These are phyloP conservation scores for Lactuca sativa DNA, from an alignment of 129 eudicot genomes.

Conservation along the genomic window DNA sequence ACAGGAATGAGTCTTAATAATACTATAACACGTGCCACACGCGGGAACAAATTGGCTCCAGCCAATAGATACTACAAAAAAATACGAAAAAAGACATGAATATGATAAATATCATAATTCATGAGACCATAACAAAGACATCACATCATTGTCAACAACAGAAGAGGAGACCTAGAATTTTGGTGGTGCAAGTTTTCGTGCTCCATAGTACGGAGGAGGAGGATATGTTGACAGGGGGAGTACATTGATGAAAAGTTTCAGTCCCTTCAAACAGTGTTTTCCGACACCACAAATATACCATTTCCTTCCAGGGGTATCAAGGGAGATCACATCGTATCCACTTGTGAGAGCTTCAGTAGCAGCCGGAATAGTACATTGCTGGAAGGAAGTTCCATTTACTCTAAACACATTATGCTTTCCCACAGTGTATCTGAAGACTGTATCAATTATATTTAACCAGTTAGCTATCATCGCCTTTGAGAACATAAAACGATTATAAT, in stretches of 20 bases:
- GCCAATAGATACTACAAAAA: background rate
- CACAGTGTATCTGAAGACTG: conserved; percentile 36
- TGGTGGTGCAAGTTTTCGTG: conserved; percentile 19
- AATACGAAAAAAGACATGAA: background rate
- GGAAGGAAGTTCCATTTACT: conserved; percentile 31
- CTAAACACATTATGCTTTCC: conserved; percentile 39
- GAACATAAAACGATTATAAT: background rate
- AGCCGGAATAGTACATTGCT: conserved; percentile 27
- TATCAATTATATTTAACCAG: background rate
- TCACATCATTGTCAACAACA: background rate
- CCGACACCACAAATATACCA: conserved; percentile 43
- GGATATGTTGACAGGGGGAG: conserved; percentile 24
- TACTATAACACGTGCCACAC: background rate
- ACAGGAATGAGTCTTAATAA: too few species aligned
- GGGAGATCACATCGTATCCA: conserved; percentile 34
- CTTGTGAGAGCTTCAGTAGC: conserved; percentile 19
- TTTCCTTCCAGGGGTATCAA: conserved; percentile 34
- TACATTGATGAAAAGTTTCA: conserved; percentile 41
- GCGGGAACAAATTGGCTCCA: background rate
- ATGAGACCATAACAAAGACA: background rate
- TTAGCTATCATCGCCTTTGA: background rate
- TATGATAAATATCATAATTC: background rate
- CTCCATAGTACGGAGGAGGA: conserved; percentile 27
- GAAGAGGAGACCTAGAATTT: conserved; percentile 14
- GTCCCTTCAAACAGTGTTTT: conserved; percentile 27